These are phyloP conservation scores for Apiotrichum domesticum DNA, from an alignment of 1,284 basidiomycete genomes.

Conservation along the genomic window DNA sequence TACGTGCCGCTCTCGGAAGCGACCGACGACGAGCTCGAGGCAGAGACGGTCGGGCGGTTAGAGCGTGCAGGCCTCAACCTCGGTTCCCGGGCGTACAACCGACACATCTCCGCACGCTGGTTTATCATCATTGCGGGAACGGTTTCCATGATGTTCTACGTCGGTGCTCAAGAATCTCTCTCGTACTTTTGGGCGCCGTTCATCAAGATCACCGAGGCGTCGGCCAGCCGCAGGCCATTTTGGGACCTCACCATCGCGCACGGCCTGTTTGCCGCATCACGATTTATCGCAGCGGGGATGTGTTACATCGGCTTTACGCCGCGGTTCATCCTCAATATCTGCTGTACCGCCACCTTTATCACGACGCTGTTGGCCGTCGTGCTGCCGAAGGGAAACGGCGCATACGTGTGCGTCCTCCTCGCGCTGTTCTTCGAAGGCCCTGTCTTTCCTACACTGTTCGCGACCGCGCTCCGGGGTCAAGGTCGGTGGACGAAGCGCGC, in stretches of 20 bases:
- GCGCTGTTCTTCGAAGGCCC: constrained; percentile 40
- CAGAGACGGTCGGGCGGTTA: constrained; percentile 27
- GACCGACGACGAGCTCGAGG: constrained; percentile 36
- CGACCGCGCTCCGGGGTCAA: constrained; percentile 37
- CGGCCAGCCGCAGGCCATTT: constrained; percentile 14
- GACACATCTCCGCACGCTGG: constrained; percentile 15
- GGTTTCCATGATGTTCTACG: constrained; percentile 33
- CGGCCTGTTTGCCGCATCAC: constrained; percentile 31
- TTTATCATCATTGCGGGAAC: constrained; percentile 24
- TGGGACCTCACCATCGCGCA: constrained; percentile 32
- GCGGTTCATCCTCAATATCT: constrained; percentile 31
- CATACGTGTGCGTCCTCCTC: constrained; percentile 29
- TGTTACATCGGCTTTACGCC: constrained; percentile 38
- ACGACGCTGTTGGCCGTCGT: constrained; percentile 29
- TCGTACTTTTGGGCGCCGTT: constrained; percentile 30
- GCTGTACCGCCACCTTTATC: constrained; percentile 30
- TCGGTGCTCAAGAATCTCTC: constrained; percentile 43
- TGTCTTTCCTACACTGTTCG: constrained; percentile 44
- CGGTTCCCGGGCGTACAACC: constrained; percentile 13
- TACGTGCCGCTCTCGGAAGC: constrained; percentile 44
- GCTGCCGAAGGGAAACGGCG: constrained; percentile 23
- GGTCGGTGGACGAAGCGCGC: constrained; percentile 38
- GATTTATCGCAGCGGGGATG: constrained; percentile 32
- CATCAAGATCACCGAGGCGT: constrained; percentile 18
- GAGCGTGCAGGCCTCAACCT: constrained; percentile 19